phyloP scores from a whole-genome alignment of 768 basidiomycete genomes.

The Mycena chlorophos region DNA sequence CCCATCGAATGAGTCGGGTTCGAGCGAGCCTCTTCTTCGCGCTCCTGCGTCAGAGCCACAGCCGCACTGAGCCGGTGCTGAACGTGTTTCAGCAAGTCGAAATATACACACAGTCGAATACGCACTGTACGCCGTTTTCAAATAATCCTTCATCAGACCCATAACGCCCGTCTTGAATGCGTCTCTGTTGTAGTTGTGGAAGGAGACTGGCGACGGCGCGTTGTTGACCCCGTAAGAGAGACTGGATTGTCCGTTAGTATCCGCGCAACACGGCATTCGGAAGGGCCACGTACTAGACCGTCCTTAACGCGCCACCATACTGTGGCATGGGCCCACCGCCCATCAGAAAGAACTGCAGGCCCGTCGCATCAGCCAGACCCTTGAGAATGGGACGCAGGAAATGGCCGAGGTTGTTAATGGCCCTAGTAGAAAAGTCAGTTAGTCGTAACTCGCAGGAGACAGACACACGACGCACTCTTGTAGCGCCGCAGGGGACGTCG shows the following conservation, averaged over 20 bases:
- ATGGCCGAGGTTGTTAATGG: neutral
- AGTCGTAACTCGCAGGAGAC: neutral
- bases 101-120: too few relatives aligned
- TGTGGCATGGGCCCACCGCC: neutral
- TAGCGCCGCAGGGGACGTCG: neutral
- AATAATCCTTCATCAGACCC: neutral
- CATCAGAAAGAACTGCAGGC: neutral
- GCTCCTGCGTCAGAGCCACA: too few relatives aligned
- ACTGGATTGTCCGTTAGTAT: neutral
- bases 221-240: neutral
- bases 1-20: too few relatives aligned
- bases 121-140: neutral
- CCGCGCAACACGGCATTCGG: neutral
- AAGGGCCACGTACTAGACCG: neutral
- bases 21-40: too few relatives aligned
- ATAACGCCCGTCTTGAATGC: neutral
- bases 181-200: neutral
- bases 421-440: neutral
- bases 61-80: too few relatives aligned
- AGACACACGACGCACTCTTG: slow-evolving; percentile 2
- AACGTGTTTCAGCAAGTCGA: too few relatives aligned
- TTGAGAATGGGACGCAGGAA: neutral
- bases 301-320: neutral
- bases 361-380: neutral
- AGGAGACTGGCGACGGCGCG: neutral